These are phyloP conservation scores for Saccharomyces hybrid DNA, from an alignment of 1,139 yeast species.

Conservation along the genomic window DNA sequence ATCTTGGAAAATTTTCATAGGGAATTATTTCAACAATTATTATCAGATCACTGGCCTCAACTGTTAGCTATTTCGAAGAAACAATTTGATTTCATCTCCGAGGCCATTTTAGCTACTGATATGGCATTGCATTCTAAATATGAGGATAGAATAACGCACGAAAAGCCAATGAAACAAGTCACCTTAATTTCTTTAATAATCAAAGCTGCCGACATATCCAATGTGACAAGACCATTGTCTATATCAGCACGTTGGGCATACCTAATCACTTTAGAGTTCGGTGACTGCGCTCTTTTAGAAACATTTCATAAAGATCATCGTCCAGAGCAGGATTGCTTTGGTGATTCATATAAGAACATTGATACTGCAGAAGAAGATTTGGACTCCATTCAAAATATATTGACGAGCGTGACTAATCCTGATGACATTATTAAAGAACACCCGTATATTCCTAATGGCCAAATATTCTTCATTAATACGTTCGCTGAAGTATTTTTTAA, in stretches of 20 bases:
- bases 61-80: slow-evolving; percentile 24
- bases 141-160: slow-evolving; percentile 33
- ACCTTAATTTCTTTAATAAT: slow-evolving; percentile 59
- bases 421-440: slow-evolving; percentile 32
- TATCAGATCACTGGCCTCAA: slow-evolving; percentile 57
- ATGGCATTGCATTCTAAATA: slow-evolving; percentile 86
- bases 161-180: slow-evolving; percentile 18
- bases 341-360: neutral
- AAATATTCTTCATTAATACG: slow-evolving; percentile 71
- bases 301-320: slow-evolving; percentile 28
- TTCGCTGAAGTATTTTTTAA: slow-evolving; percentile 73
- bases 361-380: slow-evolving; percentile 1
- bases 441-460: slow-evolving; percentile 61
- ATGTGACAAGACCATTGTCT: slow-evolving; percentile 71
- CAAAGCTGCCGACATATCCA: slow-evolving; percentile 91
- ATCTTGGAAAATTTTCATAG: slow-evolving; percentile 81
- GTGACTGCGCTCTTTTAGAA: slow-evolving; percentile 55
- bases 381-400: slow-evolving; percentile 1
- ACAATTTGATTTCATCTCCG: slow-evolving; percentile 18
- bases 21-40: slow-evolving; percentile 56
- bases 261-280: slow-evolving; percentile 67
- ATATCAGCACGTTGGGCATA: slow-evolving; percentile 84
- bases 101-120: slow-evolving; percentile 73
- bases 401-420: slow-evolving; percentile 9
- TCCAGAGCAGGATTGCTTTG: neutral